Evolutionary conservation across 2,329 filamentous ascomycete genomes (phyloP), one percentile per base, ranked within the genome.

Genomic region (Talaromyces sp.): DNA sequence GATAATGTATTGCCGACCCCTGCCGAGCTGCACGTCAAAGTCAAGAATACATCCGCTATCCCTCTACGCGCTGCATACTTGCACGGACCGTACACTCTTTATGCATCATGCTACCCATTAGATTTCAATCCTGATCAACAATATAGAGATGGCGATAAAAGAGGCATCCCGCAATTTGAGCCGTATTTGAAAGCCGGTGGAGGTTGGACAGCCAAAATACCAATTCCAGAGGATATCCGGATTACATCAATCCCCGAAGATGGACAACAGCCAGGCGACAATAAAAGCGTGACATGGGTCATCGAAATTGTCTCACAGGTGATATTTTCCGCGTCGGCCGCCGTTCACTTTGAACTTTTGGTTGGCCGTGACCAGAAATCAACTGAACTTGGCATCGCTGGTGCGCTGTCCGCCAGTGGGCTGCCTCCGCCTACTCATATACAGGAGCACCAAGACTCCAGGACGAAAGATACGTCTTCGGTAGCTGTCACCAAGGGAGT

Each of bases 141-240:
- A 72, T 87, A 89, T 67, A 84, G 87, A 61, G 81, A 88, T 56
- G 83, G 88, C 1, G 83, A 86, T 57, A 81, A 81, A 57, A 87
- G 92, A 77, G 91, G 90, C 53, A 83, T 88, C 1, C 94, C 94
- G 17, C 90, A 96, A 68, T 99, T 94, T 70, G 94, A 99, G 76
- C 93, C 94, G 53, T 93, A 96, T 80, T 83, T 99, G 71, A 97
- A 97, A 80, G 92, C 94, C 9, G 94, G 92, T 31, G 92, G 91
- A 7, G 86, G 83, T 52, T 99, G 92, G 89, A 85, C 87, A 67
- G 89, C 91, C 61, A 85, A 87, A 69, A 83, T 99, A 64, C 81
- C 85, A 5, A 87, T 99, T 0, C 93, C 93, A 0, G 88, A 93
- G 58, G 80, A 88, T 64, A 88, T 94, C 62, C 83, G 90, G 17